These are phyloP conservation scores for Fusarium verrucosum DNA, from an alignment of 2,329 filamentous ascomycete genomes.

Conservation along the genomic window DNA sequence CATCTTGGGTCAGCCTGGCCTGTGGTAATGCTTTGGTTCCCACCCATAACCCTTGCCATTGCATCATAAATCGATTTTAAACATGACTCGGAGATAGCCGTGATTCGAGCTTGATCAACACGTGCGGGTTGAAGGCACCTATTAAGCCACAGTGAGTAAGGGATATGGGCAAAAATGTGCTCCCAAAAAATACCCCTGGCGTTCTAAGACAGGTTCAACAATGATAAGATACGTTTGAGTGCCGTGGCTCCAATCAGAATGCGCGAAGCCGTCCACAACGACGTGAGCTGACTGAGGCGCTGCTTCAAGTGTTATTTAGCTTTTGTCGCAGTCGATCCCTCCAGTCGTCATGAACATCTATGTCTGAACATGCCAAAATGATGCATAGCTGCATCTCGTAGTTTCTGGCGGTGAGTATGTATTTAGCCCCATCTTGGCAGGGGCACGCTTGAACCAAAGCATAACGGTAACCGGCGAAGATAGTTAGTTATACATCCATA, in stretches of 20 bases:
- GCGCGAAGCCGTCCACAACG: not conserved
- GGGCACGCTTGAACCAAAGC: not conserved
- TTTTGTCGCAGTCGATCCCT: not conserved
- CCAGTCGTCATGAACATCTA: not conserved
- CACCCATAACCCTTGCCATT: not conserved
- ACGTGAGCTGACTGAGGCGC: conserved; percentile 4
- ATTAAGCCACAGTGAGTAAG: not conserved
- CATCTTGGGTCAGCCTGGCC: conserved; percentile 12
- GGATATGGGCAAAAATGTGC: not conserved
- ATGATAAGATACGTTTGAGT: not conserved
- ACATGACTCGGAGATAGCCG: conserved; percentile 2
- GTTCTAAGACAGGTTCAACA: conserved; percentile 8
- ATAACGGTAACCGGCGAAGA: not conserved
- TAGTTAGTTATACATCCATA: conserved; percentile 2
- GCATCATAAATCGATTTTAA: conserved; percentile 6
- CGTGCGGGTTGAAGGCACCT: not conserved
- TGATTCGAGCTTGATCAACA: not conserved
- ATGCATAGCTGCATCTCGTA: not conserved
- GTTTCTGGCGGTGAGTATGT: not conserved
- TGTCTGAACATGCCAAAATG: not conserved
- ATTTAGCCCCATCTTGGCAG: not conserved
- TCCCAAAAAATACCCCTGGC: not conserved
- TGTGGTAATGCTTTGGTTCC: not conserved
- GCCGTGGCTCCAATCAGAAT: conserved; percentile 16
- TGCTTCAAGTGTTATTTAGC: conserved; percentile 1